Evolutionary conservation across 73 alveolate species (phyloP), one percentile per base, ranked within the genome.

Genomic region (Paramecium biaurelia): DNA sequence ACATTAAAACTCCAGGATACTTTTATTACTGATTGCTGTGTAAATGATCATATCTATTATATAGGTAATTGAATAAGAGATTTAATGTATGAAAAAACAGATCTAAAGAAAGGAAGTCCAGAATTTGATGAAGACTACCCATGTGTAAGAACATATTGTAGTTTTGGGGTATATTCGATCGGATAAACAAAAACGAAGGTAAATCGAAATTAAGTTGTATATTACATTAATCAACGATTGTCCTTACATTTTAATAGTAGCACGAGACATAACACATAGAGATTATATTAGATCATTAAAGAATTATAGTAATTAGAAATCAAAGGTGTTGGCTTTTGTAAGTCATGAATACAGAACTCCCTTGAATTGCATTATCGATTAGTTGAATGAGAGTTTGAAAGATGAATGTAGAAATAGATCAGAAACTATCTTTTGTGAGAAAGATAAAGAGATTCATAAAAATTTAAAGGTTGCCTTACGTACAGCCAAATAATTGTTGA

Each of bases 261-360:
- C 56, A 5, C 21, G 90, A 79, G 90, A 79, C 15, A 79, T 79
- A 38, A 79, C 76, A 0, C 90, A 79, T 47, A 45, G 47, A 30
- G 56, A 79, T 79, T 34, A 79, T 6, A 79, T 79, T 9, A 35
- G 74, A n/a, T 7, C 70, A 6, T 45, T 79, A 24, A 63, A 79
- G 32, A 43, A 34, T 28, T 28, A 28, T 7, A 74, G 45, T 21
- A 21, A 28, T 20, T 12, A 79, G 42, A 79, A 79, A 79, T 79
- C 90, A 0, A 20, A 42, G 14, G 43, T 79, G 90, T 34, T 79
- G 32, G 42, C 45, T 21, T 24, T 37, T 20, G 90, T 79, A 0
- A 63, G 92, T 28, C 94, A 89, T 70, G 94, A 89, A 70, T 70
- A 70, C 20, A 89, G 84, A 42, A 89, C 94, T 30, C 94, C 94